Base-by-base conservation (phyloP, 208 protist species). In the Lotmaria passim region DNA sequence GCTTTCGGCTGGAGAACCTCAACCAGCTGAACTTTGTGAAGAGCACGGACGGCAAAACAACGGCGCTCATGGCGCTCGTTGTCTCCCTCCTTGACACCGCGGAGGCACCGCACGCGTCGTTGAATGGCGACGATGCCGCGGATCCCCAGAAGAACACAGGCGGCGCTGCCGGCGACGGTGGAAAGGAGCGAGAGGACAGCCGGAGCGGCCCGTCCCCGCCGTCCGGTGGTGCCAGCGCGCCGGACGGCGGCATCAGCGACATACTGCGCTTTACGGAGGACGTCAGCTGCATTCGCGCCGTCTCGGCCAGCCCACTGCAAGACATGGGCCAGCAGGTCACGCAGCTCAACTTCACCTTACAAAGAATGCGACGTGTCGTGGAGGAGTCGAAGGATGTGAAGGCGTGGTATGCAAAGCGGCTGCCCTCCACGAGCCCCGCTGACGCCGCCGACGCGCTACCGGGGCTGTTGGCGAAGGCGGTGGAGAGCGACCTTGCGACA, bases 1-100 rank as follows among this genome's bases (percentile, higher is more conserved):
- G 83, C 24, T 94, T 94, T 53, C 84, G 83, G 34, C 69, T 94
- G 17, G 86, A 94, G 44, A 91, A 78, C 52, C 62, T 94, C 11
- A 85, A 55, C 55, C 85, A 91, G 63, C 75, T 94, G 56, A 83
- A 70, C 67, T 78, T 91, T 36, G 81, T 92, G 50, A 91, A 92
- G 72, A 81, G 79, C 21, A 75, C 81, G 0, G 87, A 94, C 51
- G 89, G 89, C 30, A 88, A 87, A 68, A 86, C 84, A n/a, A 91
- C 83, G 15, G 74, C 88, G 63, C 69, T 94, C 30, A 85, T 90
- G 73, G 81, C 86, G 47, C 44, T 91, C 26, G 80, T 91, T 43
- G 44, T 90, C 21, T 83, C 72, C 19, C 56, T 94, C 31, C 41
- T 80, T 19, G 79, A 83, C n/a, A 60, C 38, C 14, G 47, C 30